Evolutionary conservation across 768 basidiomycete species (phyloP), one percentile per base, ranked within the genome.

Genomic region (Lactarius sanguifluus): DNA sequence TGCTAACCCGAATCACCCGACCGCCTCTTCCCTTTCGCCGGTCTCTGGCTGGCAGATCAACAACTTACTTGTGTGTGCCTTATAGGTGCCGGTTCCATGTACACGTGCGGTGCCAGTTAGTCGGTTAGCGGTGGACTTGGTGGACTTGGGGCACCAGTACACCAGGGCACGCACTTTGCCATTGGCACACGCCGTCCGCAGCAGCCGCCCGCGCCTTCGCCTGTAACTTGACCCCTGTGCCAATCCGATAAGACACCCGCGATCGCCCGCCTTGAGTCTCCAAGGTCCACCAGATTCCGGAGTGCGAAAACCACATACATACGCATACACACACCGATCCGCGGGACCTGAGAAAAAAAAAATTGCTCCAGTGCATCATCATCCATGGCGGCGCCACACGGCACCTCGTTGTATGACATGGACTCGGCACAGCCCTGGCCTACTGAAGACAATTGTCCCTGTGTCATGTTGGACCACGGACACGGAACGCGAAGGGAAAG

Each of bases 191-290:
- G 41, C 41, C 41, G 16, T 16, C 41, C 41, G 41, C 41, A 18
- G 41, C 40, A 16, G 40, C 40, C 40, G 23, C 47, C 47, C 47
- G 12, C 47, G 50, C 50, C 50, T 25, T 52, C 50, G 50, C 25
- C 25, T 25, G 25, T 52, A 23, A 25, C 23, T 50, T 52, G 23
- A 52, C 25, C 50, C 50, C 50, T 52, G 50, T 52, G 28, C 30
- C 20, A 55, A 57, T 62, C 62, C 62, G 62, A 64, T 64, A 64
- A 64, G 41, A 47, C 25, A 58, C 32, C 12, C 43, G 64, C 55
- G 52, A 62, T 62, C 52, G 41, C 38, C 61, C n/a, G 52, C 47
- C 36, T 52, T 52, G 55, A 34, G 30, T 28, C 23, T 1, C 52
- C 47, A 12, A 18, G 30, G 7, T 34, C 30, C 34, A 54, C 34